Evolutionary conservation across 2,329 filamentous ascomycete species (phyloP).

Genomic region (Microcyclosporella mali): DNA sequence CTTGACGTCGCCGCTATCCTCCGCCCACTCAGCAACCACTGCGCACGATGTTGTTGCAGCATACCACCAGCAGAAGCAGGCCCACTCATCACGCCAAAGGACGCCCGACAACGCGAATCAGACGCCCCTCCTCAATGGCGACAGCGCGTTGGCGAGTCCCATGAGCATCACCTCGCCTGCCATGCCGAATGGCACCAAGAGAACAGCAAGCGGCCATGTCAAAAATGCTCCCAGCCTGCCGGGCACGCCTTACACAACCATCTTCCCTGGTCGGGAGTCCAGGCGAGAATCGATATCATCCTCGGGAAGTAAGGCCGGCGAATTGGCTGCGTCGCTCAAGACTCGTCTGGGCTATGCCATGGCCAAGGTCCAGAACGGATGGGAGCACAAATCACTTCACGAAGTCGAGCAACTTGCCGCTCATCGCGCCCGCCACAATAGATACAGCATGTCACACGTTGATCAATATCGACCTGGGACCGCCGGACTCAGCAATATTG

Average conservation of each 20-base stretch:
- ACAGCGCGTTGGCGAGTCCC: slow-evolving; percentile 31
- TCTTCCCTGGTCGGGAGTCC: slow-evolving; percentile 41
- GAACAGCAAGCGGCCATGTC: slow-evolving; percentile 68
- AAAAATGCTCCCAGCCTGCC: slow-evolving; percentile 51
- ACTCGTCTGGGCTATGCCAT: slow-evolving; percentile 87
- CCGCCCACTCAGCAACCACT: slow-evolving; percentile 6
- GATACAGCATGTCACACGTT: slow-evolving; percentile 24
- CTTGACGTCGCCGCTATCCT: slow-evolving; percentile 23
- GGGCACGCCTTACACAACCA: slow-evolving; percentile 27
- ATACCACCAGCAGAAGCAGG: slow-evolving; percentile 2
- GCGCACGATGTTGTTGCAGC: slow-evolving; percentile 3
- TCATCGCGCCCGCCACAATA: slow-evolving; percentile 44
- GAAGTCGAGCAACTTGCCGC: slow-evolving; percentile 72
- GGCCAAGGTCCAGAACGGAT: slow-evolving; percentile 85
- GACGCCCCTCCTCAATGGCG: slow-evolving; percentile 18
- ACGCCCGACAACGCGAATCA: slow-evolving; percentile 15
- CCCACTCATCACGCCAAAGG: slow-evolving; percentile 9
- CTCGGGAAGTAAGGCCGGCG: slow-evolving; percentile 65
- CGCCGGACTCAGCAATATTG: slow-evolving; percentile 24
- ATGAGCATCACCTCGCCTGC: slow-evolving; percentile 37
- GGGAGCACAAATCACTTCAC: slow-evolving; percentile 71
- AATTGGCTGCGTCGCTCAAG: slow-evolving; percentile 77
- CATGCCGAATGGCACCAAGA: slow-evolving; percentile 55
- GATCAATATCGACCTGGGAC: slow-evolving; percentile 25
- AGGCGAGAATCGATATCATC: slow-evolving; percentile 65